Base-by-base conservation (phyloP, 2,329 filamentous ascomycete genomes). In the Helminthosporium solani region DNA sequence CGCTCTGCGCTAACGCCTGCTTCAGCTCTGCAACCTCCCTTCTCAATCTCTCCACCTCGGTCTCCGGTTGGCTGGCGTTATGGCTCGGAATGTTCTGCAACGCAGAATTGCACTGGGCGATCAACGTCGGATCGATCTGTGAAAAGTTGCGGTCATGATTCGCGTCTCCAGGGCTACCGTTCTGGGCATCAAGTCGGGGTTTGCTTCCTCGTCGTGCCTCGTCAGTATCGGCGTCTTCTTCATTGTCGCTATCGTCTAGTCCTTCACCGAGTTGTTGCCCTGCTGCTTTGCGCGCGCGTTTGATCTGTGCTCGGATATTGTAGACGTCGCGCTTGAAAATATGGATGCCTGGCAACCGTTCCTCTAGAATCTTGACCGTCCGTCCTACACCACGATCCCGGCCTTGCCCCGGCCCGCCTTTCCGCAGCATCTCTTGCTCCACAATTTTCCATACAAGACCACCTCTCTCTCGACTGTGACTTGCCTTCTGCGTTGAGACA, bases 311-410 rank as follows among this genome's bases (percentile, higher is more conserved):
- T 2, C 64, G 58, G 23, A 67, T 66, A 25, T 68, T 68, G 45
- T 68, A 68, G 7, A 68, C 58, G 41, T 68, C 66, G 35, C 66
- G 61, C 49, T 68, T 67, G 49, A 65, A 66, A 31, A 68, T 68
- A 39, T 60, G 59, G 27, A 68, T 67, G 1, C 64, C 64, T 0
- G 66, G 64, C 2, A 67, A 46, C 16, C 52, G 45, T 8, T 59
- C 55, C 21, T 68, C 49, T 1, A 68, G 55, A 2, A 66, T 58
- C 21, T 61, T 56, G 2, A 68, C 61, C 1, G 65, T 68, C 1
- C 62, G 46, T 1, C 63, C 64, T 0, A 67, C 64, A 9, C 65
- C 64, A 12, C 65, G 53, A 33, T 68, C 65, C 7, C 63, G 58
- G 0, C 64, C 64, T 19, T 63, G 58, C 3, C 53, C 54, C 1